phyloP scores from a whole-genome alignment of 192 early-diverging fungal species.

The Entophlyctis helioformis region DNA sequence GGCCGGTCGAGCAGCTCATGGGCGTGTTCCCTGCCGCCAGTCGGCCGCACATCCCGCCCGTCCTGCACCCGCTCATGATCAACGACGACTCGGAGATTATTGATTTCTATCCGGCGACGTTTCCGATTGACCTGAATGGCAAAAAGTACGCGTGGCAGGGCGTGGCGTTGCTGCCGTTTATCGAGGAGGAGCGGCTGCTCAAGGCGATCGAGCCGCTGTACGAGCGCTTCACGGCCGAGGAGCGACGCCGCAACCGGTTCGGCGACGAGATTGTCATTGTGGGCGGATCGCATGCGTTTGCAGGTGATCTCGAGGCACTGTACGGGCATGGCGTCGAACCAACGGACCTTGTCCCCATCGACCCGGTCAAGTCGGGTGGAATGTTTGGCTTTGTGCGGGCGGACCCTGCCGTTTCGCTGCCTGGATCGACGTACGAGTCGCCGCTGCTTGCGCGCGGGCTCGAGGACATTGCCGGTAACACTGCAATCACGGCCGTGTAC shows the following conservation, averaged over 20 bases:
- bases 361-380: background rate
- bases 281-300: slow-evolving; percentile 15
- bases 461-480: slow-evolving; percentile 23
- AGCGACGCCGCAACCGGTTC: slow-evolving; percentile 21
- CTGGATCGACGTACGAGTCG: slow-evolving; percentile 31
- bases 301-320: slow-evolving; percentile 26
- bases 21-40: slow-evolving; percentile 86
- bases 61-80: slow-evolving; percentile 76
- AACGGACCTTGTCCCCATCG: slow-evolving; percentile 1
- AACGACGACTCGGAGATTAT: slow-evolving; percentile 77
- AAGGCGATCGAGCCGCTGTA: slow-evolving; percentile 58
- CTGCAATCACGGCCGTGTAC: slow-evolving; percentile 8
- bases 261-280: slow-evolving; percentile 30
- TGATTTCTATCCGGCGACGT: slow-evolving; percentile 88
- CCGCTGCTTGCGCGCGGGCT: slow-evolving; percentile 22
- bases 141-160: slow-evolving; percentile 98
- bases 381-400: slow-evolving; percentile 23
- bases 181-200: slow-evolving; percentile 78
- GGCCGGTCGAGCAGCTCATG: slow-evolving; percentile 97
- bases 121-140: slow-evolving; percentile 92
- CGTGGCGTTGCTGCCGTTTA: slow-evolving; percentile 96
- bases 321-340: slow-evolving; percentile 11
- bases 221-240: slow-evolving; percentile 24
- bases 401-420: slow-evolving; percentile 31
- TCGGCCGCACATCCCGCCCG: slow-evolving; percentile 68